Conservation (phyloP, 129 eudicot genomes). For the Saussurea involucrata region DNA sequence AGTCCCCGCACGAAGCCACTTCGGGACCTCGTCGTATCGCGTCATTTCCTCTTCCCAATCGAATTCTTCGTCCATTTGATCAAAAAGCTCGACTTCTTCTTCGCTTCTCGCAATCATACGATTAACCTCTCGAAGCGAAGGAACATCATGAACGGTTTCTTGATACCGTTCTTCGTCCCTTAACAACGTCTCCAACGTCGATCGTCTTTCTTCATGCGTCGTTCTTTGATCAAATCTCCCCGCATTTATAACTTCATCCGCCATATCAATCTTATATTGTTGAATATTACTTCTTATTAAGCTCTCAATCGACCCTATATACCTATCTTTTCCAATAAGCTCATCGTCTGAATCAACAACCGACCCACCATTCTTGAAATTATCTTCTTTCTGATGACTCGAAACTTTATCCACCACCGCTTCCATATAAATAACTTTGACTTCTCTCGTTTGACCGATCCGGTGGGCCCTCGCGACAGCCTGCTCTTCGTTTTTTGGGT, state of each 20-base stretch:
- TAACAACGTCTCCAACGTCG: slow-evolving; percentile 78
- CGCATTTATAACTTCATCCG: slow-evolving; percentile 97
- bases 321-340: slow-evolving; percentile 90
- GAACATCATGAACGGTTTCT: slow-evolving; percentile 93
- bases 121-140: slow-evolving; percentile 90
- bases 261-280: slow-evolving; percentile 98
- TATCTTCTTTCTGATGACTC: slow-evolving; percentile 85
- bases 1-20: slow-evolving; percentile 80
- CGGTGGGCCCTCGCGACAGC: slow-evolving; percentile 99
- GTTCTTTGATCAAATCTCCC: slow-evolving; percentile 99
- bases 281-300: slow-evolving; percentile 88
- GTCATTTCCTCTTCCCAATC: slow-evolving; percentile 95
- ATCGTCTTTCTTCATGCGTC: slow-evolving; percentile 90
- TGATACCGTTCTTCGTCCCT: slow-evolving; percentile 96
- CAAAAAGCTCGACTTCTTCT: slow-evolving; percentile 91
- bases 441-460: slow-evolving; percentile 94
- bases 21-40: slow-evolving; percentile 76
- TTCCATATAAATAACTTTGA: slow-evolving; percentile 92
- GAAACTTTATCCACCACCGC: slow-evolving; percentile 90
- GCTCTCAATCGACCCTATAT: slow-evolving; percentile 90
- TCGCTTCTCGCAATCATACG: slow-evolving; percentile 98
- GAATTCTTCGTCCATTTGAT: slow-evolving; percentile 94
- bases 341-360: slow-evolving; percentile 94
- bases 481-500: slow-evolving; percentile 95
- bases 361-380: slow-evolving; percentile 48